These are phyloP conservation scores for Lasiosphaeria miniovina DNA, from an alignment of 495 filamentous ascomycete genomes.

Conservation along the genomic window DNA sequence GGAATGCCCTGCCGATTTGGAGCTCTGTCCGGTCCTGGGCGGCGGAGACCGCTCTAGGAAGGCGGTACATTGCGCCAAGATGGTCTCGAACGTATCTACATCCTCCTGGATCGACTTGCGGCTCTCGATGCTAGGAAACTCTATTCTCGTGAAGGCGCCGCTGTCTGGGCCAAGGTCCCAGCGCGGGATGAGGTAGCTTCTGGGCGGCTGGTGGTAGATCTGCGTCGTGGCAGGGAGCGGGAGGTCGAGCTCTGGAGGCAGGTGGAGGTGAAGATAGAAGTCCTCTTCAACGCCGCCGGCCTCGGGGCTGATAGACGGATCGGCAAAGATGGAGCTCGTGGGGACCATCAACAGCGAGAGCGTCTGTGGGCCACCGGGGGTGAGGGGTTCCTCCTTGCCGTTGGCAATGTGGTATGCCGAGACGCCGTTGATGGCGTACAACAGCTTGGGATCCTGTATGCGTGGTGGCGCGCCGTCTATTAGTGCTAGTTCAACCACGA, in stretches of 20 bases:
- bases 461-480: background rate
- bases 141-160: slow-evolving; percentile 85
- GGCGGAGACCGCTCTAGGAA: slow-evolving; percentile 77
- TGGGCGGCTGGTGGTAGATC: slow-evolving; percentile 88
- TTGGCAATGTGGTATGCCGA: slow-evolving; percentile 83
- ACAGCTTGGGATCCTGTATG: slow-evolving; percentile 66
- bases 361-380: slow-evolving; percentile 80
- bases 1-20: slow-evolving; percentile 20
- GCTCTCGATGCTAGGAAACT: slow-evolving; percentile 73
- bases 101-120: slow-evolving; percentile 79
- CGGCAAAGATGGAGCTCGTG: slow-evolving; percentile 68
- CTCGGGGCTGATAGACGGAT: slow-evolving; percentile 54
- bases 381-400: slow-evolving; percentile 78
- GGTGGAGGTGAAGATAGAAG: slow-evolving; percentile 90
- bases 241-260: slow-evolving; percentile 90
- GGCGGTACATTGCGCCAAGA: slow-evolving; percentile 90
- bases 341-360: slow-evolving; percentile 92
- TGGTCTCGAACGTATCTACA: slow-evolving; percentile 94
- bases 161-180: slow-evolving; percentile 86
- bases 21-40: slow-evolving; percentile 37
- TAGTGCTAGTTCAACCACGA: slow-evolving; percentile 5
- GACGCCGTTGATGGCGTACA: slow-evolving; percentile 83
- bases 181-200: slow-evolving; percentile 85
- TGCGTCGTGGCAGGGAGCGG: slow-evolving; percentile 89
- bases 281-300: slow-evolving; percentile 72